These are phyloP conservation scores for Mycena latifolia DNA, from an alignment of 768 basidiomycete species.

Conservation along the genomic window DNA sequence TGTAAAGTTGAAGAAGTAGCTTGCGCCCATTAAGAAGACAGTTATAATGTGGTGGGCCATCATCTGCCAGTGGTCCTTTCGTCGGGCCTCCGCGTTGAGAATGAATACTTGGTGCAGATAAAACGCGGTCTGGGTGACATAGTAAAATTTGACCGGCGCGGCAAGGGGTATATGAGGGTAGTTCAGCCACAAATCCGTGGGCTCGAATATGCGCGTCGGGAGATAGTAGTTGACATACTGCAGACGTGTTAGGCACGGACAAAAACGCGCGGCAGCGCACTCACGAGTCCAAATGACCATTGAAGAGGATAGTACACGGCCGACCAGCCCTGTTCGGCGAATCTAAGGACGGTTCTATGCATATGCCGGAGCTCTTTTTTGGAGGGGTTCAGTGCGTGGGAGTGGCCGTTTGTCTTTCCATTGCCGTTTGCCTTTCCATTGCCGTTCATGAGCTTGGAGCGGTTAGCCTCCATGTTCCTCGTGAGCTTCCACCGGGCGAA, in stretches of 20 bases:
- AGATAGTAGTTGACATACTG: constrained; percentile 87
- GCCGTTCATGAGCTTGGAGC: constrained; percentile 42
- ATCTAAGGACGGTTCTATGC: constrained; percentile 82
- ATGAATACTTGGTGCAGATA: constrained; percentile 94
- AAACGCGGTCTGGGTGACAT: constrained; percentile 87
- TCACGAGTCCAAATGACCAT: constrained; percentile 85
- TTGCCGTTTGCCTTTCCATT: constrained; percentile 51
- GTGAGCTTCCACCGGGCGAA: constrained; percentile 84
- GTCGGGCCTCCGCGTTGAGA: constrained; percentile 90
- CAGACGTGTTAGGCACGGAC: constrained; percentile 2
- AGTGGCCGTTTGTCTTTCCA: constrained; percentile 39
- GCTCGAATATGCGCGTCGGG: constrained; percentile 74
- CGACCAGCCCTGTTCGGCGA: constrained; percentile 97
- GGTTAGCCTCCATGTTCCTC: constrained; percentile 57
- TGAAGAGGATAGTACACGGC: constrained; percentile 83
- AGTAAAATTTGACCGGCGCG: constrained; percentile 90
- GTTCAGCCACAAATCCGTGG: constrained; percentile 76
- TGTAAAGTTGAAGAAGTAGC: constrained; percentile 88
- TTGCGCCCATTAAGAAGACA: constrained; percentile 77
- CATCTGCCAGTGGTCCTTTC: constrained; percentile 97
- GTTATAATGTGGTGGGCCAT: constrained; percentile 96
- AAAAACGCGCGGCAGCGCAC: constrained; percentile 49
- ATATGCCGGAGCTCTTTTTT: constrained; percentile 69
- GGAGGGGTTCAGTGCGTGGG: constrained; percentile 36
- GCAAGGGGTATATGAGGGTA: constrained; percentile 90